Evolutionary conservation across 176 grass and related monocot species (phyloP), one percentile per base, ranked within the genome.

Genomic region (Microstegium vimineum): DNA sequence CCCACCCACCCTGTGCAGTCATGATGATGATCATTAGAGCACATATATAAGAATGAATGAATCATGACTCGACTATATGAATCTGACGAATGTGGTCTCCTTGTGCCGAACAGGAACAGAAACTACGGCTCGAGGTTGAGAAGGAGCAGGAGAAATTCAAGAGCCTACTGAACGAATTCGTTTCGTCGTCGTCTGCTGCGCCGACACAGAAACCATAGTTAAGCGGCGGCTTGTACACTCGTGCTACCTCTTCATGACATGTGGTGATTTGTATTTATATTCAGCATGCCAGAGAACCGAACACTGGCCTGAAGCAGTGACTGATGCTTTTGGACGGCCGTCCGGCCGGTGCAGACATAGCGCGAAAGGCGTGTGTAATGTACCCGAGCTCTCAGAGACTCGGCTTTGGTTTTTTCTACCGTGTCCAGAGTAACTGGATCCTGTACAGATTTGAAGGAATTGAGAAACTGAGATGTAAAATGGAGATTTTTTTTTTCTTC

Each of bases 51-150:
- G n/a, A n/a, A n/a, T n/a, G 4, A 14, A 6, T 62, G 22, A 5
- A 23, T 18, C 26, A 1, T 73, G 4, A 20, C 22, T 33, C 40
- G 62, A 46, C 30, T n/a, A n/a, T 12, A 4, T 38, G 9, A 60
- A 0, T 31, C 2, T 1, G 25, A 63, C 14, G 51, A 70, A 54
- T 6, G 8, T 76, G 27, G 23, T 0, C 23, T 73, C 52, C 10
- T 17, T 73, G n/a, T 36, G 5, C 32, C 20, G 12, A 27, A 16
- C 90, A 92, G 86, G 79, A 68, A 47, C 41, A 86, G 3, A 71
- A 76, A 4, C 26, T 89, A 5, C 57, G 42, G 41, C 26, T 42
- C 5, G 35, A 83, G 61, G 35, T 92, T 1, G 62, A 84, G 71
- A 63, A 61, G 45, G 75, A 76, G 23, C 34, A 86, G 62, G 41